Base-by-base conservation (phyloP, 2,329 filamentous ascomycete genomes). In the Sordariomycetes sp. region DNA sequence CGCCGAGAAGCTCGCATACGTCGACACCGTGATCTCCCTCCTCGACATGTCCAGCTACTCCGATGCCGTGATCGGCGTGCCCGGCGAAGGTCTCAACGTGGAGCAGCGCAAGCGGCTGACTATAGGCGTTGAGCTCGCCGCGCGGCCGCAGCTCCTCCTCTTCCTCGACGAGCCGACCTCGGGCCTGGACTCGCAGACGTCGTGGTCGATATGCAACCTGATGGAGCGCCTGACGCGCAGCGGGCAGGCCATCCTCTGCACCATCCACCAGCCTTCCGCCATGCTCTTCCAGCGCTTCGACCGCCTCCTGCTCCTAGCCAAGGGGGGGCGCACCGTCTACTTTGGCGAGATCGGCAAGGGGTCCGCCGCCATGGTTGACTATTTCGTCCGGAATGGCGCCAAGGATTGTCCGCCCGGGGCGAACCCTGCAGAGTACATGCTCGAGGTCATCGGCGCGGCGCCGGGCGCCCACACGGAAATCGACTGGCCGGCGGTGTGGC, bases 191-290 rank as follows among this genome's bases (percentile, higher is more conserved):
- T 74, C 72, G 1, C 76, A 83, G 74, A 83, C 79, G 37, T 85
- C 86, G 7, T 89, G 86, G 75, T 86, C 87, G 65, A 89, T 89
- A 59, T 80, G 88, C 20, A 82, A 85, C 28, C 85, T 89, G 69
- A 72, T 90, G 11, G 81, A 82, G 58, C 89, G 88, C 63, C 75
- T 87, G 1, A 76, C 81, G 3, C 70, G 77, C 58, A 71, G 69
- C 3, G 76, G 77, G 5, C 77, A 80, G 62, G 75, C 77, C 11
- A 72, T 80, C 14, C 65, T 80, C 0, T 77, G 75, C 57, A 79
- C 78, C 1, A 78, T 80, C 35, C 78, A 80, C 64, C 78, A 80
- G 61, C 78, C 78, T 1, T 74, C 70, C 5, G 71, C 74, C 4
- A 66, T 73, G 53, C 64, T 78, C 1, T 58, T 58, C 56, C 68